phyloP scores from a whole-genome alignment of 2,329 filamentous ascomycete genomes.

The Paradendryphiella salina region DNA sequence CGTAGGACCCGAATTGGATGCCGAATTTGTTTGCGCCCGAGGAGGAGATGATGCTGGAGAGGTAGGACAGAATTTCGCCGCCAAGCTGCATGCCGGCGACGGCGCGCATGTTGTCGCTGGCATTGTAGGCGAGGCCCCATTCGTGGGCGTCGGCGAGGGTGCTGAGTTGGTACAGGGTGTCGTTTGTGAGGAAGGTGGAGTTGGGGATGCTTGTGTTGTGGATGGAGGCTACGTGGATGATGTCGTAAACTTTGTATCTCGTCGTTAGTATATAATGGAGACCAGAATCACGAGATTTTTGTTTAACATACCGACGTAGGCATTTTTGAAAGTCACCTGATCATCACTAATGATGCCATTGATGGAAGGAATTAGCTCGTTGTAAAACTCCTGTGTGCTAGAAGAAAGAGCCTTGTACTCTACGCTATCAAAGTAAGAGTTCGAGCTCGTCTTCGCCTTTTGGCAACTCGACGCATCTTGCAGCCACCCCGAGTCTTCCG shows the following conservation, averaged over 20 bases:
- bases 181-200: constrained; percentile 62
- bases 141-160: constrained; percentile 80
- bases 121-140: constrained; percentile 81
- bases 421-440: constrained; percentile 59
- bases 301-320: constrained; percentile 64
- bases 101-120: constrained; percentile 53
- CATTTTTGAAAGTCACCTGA: constrained; percentile 62
- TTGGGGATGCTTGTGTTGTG: constrained; percentile 65
- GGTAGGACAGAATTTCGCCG: constrained; percentile 50
- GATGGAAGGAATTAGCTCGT: constrained; percentile 56
- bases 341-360: constrained; percentile 55
- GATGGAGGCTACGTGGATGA: constrained; percentile 65
- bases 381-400: constrained; percentile 59
- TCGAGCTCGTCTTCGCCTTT: constrained; percentile 60
- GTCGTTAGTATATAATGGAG: neutral
- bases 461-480: constrained; percentile 61
- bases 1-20: constrained; percentile 66
- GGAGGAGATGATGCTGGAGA: constrained; percentile 50
- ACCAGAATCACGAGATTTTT: too few relatives aligned
- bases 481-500: constrained; percentile 61
- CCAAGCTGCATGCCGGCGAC: constrained; percentile 55
- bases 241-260: constrained; percentile 60
- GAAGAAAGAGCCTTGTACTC: constrained; percentile 55
- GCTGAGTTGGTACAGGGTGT: constrained; percentile 64
- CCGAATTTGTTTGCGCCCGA: constrained; percentile 49